Evolutionary conservation across 345 rosid genomes (phyloP).

Genomic region (Salix brachista): DNA sequence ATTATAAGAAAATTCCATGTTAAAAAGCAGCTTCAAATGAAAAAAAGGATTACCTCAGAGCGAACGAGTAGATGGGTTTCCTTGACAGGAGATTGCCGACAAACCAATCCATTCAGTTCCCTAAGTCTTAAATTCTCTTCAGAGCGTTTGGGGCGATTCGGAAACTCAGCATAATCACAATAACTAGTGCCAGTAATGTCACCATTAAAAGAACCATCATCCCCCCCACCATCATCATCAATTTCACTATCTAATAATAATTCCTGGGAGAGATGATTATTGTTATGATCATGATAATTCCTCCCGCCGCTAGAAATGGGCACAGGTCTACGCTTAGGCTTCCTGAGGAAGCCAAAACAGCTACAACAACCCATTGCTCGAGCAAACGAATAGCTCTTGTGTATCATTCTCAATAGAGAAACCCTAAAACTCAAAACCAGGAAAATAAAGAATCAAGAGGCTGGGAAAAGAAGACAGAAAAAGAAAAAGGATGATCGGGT

Average conservation of each 20-base stretch:
- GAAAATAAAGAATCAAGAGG: constrained; percentile 17
- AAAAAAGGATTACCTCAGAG: constrained; percentile 52
- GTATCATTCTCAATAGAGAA: constrained; percentile 1
- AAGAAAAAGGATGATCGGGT: constrained; percentile 33
- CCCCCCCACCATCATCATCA: constrained; percentile 57
- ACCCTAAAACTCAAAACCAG: constrained; percentile 29
- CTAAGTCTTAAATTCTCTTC: constrained; percentile 74
- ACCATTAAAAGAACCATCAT: constrained; percentile 48
- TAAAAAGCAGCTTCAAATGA: neutral
- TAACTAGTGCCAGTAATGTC: constrained; percentile 48
- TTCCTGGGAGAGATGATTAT: constrained; percentile 44
- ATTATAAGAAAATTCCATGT: neutral
- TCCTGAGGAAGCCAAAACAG: constrained; percentile 69
- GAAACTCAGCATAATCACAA: constrained; percentile 49
- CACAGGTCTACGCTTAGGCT: constrained; percentile 31
- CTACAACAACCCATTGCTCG: constrained; percentile 83
- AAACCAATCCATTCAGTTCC: constrained; percentile 65
- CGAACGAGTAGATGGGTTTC: constrained; percentile 78
- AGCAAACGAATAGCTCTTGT: constrained; percentile 48
- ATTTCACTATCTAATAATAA: constrained; percentile 53
- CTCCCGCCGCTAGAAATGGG: constrained; percentile 25
- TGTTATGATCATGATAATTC: constrained; percentile 20
- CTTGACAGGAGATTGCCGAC: constrained; percentile 87
- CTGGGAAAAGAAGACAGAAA: constrained; percentile 20
- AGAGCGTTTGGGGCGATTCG: constrained; percentile 45